These are phyloP conservation scores for Fusarium sp. DNA, from an alignment of 2,329 filamentous ascomycete species.

Conservation along the genomic window DNA sequence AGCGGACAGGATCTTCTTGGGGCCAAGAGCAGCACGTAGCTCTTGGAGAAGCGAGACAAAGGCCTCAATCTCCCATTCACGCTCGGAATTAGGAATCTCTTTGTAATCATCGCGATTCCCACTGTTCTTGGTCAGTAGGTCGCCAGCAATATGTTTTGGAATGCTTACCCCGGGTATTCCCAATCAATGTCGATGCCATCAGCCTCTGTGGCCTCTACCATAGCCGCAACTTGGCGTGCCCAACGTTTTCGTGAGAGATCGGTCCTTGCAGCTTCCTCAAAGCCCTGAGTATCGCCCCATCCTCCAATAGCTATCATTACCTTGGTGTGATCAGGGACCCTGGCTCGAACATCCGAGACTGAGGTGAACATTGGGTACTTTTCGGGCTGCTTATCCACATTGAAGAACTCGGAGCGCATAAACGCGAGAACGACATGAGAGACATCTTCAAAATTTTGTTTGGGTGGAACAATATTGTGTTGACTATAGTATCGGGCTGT, in stretches of 20 bases:
- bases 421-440: slow-evolving; percentile 71
- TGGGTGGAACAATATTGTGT: slow-evolving; percentile 58
- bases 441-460: slow-evolving; percentile 57
- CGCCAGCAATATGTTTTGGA: neutral
- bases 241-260: slow-evolving; percentile 67
- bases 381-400: slow-evolving; percentile 53
- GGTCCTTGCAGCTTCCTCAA: slow-evolving; percentile 67
- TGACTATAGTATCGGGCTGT: slow-evolving; percentile 56
- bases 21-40: slow-evolving; percentile 68
- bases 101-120: slow-evolving; percentile 81
- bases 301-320: slow-evolving; percentile 79
- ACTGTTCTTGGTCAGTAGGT: slow-evolving; percentile 46
- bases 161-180: slow-evolving; percentile 67
- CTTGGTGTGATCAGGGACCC: slow-evolving; percentile 67
- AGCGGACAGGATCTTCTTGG: slow-evolving; percentile 71
- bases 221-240: slow-evolving; percentile 71
- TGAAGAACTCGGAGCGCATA: slow-evolving; percentile 66
- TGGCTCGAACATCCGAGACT: slow-evolving; percentile 60
- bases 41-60: slow-evolving; percentile 72
- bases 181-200: slow-evolving; percentile 76
- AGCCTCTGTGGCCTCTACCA: slow-evolving; percentile 71
- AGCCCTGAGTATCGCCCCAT: slow-evolving; percentile 77
- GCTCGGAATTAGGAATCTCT: slow-evolving; percentile 68
- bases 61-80: slow-evolving; percentile 70
- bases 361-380: slow-evolving; percentile 67